These are phyloP conservation scores for Paramecium caudatum DNA, from an alignment of 73 alveolate species.

Conservation along the genomic window DNA sequence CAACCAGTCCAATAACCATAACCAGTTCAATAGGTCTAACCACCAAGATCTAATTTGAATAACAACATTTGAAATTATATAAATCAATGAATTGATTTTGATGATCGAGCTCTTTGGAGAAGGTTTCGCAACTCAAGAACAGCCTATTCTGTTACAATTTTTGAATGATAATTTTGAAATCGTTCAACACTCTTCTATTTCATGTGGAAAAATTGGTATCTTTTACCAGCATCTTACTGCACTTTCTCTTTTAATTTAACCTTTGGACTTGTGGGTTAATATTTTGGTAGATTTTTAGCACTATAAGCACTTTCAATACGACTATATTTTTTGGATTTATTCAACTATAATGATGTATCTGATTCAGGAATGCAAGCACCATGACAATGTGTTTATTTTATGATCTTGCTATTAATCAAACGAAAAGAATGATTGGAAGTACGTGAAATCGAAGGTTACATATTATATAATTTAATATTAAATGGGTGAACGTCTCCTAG, in stretches of 20 bases:
- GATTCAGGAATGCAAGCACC: too few relatives aligned
- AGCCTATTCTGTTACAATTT: conserved; percentile 1
- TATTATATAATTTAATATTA: too few relatives aligned
- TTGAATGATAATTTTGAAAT: not conserved
- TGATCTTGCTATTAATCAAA: too few relatives aligned
- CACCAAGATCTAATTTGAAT: conserved; percentile 26
- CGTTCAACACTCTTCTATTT: not conserved
- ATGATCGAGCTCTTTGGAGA: conserved; percentile 9
- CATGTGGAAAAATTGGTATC: conserved; percentile 11
- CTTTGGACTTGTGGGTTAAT: conserved; percentile 1
- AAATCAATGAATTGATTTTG: conserved; percentile 12
- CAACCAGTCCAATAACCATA: not conserved
- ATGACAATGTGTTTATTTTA: too few relatives aligned
- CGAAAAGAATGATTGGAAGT: too few relatives aligned
- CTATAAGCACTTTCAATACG: conserved; percentile 13
- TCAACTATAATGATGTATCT: not conserved
- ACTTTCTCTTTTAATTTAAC: not conserved
- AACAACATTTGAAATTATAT: not conserved
- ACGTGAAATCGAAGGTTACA: not conserved
- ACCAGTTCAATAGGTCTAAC: not conserved
- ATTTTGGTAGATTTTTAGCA: not conserved
- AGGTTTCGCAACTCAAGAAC: not conserved
- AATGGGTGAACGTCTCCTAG: not conserved
- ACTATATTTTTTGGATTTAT: conserved; percentile 24
- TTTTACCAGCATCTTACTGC: conserved; percentile 17